These are phyloP conservation scores for Schizochytrium sp. DNA, from an alignment of 108 stramenopile species.

Conservation along the genomic window DNA sequence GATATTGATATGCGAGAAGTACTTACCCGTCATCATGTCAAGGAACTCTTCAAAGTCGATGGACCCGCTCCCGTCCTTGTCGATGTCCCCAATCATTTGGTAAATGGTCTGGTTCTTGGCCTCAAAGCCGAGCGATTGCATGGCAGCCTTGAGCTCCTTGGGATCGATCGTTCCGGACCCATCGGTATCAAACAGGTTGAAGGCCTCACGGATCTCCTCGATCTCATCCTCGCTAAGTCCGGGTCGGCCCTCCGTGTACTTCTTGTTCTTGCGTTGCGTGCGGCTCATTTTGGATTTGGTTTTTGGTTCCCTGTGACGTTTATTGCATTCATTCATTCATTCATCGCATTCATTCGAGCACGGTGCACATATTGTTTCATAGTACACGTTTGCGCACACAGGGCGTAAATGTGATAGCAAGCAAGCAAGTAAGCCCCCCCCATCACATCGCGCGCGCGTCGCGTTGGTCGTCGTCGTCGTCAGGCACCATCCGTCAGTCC, in stretches of 20 bases:
- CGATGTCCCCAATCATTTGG: slow-evolving; percentile 71
- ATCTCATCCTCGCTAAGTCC: slow-evolving; percentile 62
- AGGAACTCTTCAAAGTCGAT: slow-evolving; percentile 71
- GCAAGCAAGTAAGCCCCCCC: no score
- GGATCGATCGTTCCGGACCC: slow-evolving; percentile 74
- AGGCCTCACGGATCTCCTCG: slow-evolving; percentile 53
- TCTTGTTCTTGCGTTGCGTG: slow-evolving; percentile 20
- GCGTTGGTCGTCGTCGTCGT: no score
- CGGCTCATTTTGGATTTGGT: neutral
- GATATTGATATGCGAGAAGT: no score
- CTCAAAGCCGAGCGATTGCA: slow-evolving; percentile 81
- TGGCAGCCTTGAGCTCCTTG: slow-evolving; percentile 80
- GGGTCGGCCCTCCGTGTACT: slow-evolving; percentile 34
- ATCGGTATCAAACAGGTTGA: slow-evolving; percentile 63
- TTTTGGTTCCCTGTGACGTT: no score
- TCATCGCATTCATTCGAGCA: no score
- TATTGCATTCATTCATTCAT: no score
- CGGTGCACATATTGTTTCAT: no score
- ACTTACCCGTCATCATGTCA: slow-evolving; percentile 74
- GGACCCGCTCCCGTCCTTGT: slow-evolving; percentile 55
- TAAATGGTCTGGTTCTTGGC: slow-evolving; percentile 83
- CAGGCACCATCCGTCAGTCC: no score
- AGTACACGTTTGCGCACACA: no score
- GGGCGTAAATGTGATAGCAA: no score
- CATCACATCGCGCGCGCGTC: no score